phyloP scores from a whole-genome alignment of 2,329 filamentous ascomycete genomes.

The Emergomyces pasteurianus region DNA sequence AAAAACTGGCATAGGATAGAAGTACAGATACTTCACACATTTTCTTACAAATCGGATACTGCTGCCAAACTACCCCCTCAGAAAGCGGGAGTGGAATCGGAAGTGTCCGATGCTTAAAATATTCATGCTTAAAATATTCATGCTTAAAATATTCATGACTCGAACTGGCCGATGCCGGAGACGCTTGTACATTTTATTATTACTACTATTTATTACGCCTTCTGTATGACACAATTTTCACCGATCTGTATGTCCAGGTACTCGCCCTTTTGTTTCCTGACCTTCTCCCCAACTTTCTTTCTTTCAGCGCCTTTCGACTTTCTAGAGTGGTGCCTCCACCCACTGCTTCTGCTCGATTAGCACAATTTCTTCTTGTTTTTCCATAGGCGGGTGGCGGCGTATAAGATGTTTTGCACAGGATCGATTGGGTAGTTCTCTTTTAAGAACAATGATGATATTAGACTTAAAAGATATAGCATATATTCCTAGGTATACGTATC shows the following conservation, averaged over 20 bases:
- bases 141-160: not conserved
- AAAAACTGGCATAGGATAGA: conserved; percentile 1
- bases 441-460: not conserved
- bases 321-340: not conserved
- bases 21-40: not conserved
- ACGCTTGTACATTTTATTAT: not conserved
- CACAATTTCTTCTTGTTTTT: not conserved
- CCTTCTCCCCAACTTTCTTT: not conserved
- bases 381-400: not conserved
- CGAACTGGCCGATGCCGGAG: not conserved
- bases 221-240: not conserved
- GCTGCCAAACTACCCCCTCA: not conserved
- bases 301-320: not conserved
- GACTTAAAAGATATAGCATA: not conserved
- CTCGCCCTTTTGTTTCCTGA: no score
- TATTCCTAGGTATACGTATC: not conserved
- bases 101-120: not conserved
- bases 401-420: not conserved
- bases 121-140: no score
- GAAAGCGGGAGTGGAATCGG: not conserved
- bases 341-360: not conserved
- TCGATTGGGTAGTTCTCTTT: not conserved
- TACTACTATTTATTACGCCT: not conserved
- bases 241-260: not conserved
- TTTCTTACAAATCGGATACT: not conserved